Evolutionary conservation across 2,329 filamentous ascomycete species (phyloP).

Genomic region (Acrocalymma vagum): DNA sequence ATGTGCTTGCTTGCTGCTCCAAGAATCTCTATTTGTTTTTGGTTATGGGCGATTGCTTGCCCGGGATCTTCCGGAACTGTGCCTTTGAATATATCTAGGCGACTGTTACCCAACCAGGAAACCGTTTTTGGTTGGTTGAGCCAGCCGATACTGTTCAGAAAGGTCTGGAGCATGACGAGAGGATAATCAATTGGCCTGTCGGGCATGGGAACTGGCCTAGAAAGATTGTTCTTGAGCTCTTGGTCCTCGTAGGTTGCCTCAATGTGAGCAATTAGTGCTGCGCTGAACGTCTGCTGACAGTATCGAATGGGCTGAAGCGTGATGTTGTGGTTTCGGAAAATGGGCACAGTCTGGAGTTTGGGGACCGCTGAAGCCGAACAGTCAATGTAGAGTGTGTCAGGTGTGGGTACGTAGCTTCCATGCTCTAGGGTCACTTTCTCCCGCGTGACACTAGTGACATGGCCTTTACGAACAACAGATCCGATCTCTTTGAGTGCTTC

Average conservation of each 20-base stretch:
- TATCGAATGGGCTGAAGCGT: conserved; percentile 2
- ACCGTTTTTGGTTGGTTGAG: too few relatives aligned
- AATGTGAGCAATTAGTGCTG: conserved; percentile 1
- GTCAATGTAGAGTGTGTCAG: conserved; percentile 2
- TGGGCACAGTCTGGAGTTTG: background rate
- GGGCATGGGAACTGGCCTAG: too few relatives aligned
- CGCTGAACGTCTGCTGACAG: conserved; percentile 3
- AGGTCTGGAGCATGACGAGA: too few relatives aligned
- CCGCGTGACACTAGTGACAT: background rate
- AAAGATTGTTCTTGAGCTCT: background rate
- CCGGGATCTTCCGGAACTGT: too few relatives aligned
- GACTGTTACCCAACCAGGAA: too few relatives aligned
- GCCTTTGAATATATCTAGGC: too few relatives aligned
- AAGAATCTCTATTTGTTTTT: too few relatives aligned
- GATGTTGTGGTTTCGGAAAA: background rate
- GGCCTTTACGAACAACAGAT: background rate
- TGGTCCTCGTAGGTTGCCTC: background rate
- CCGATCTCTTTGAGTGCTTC: background rate
- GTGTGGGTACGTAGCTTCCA: background rate
- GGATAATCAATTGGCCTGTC: too few relatives aligned
- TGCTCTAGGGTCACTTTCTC: background rate
- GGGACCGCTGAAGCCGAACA: background rate
- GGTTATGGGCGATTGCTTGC: too few relatives aligned
- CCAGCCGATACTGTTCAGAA: too few relatives aligned
- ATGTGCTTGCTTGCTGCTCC: too few relatives aligned